Percentiles rank a stretch among this genome's conserved stretches.
Evolutionary conservation across 768 basidiomycete genomes (phyloP).

Genomic region (Mycena polygramma): DNA sequence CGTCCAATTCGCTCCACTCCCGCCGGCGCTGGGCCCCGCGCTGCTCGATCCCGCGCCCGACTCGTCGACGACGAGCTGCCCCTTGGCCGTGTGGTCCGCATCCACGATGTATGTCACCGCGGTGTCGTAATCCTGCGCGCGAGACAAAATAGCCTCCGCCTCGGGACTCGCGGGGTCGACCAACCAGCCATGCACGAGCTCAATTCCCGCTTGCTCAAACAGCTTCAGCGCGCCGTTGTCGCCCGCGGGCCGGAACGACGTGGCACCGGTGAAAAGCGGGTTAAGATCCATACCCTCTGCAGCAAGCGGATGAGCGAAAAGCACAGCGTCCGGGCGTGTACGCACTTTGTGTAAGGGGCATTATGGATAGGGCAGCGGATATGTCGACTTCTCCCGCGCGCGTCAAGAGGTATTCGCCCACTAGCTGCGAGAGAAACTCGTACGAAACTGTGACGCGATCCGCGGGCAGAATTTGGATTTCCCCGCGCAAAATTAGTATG

Average conservation of each 20-base stretch:
- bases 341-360: constrained; percentile 85
- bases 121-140: constrained; percentile 77
- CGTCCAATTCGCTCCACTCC: constrained; percentile 50
- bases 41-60: constrained; percentile 41
- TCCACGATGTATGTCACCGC: constrained; percentile 83
- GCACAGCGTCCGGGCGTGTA: constrained; percentile 30
- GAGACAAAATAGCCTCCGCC: constrained; percentile 59
- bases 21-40: neutral
- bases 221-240: constrained; percentile 85
- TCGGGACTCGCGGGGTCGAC: constrained; percentile 79
- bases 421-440: constrained; percentile 84
- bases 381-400: constrained; percentile 72
- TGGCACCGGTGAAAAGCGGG: constrained; percentile 80
- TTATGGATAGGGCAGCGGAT: constrained; percentile 78
- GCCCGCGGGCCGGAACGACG: constrained; percentile 75
- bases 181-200: constrained; percentile 92
- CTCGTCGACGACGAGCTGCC: constrained; percentile 66
- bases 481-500: constrained; percentile 87
- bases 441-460: constrained; percentile 83
- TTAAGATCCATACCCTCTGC: constrained; percentile 92
- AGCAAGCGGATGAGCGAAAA: constrained; percentile 16
- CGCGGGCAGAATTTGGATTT: constrained; percentile 78
- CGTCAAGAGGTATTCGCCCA: constrained; percentile 84
- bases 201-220: constrained; percentile 85
- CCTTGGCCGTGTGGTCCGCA: constrained; percentile 80